Evolutionary conservation across 768 basidiomycete genomes (phyloP), one percentile per base, ranked within the genome.

Genomic region (Paxillus rubicundulus): DNA sequence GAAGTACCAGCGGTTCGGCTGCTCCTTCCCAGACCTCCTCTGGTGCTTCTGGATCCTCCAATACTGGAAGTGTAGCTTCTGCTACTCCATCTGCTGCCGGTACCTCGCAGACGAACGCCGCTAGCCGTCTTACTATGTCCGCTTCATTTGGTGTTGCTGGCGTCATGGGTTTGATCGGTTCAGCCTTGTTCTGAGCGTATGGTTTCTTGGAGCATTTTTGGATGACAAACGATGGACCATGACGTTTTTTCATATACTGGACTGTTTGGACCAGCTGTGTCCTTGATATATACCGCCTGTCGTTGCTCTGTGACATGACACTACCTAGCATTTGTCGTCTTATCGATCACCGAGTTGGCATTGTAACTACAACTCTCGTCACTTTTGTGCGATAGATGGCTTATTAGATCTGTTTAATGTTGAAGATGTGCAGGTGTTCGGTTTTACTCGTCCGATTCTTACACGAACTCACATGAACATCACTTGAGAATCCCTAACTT

Each of bases 121-220:
- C 73, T 14, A 66, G 59, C 45, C 69, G 63, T 51, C 58, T 62
- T 36, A 47, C 58, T 37, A 57, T 56, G 9, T 57, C 69, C 46
- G 65, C 72, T 9, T 61, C 71, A 1, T 69, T 76, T 57, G 77
- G 80, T 14, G 57, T 82, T 21, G 79, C 77, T 43, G 75, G 75
- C 36, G 30, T 82, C 34, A 66, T 84, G 62, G 80, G 81, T 18
- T 58, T 82, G 40, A 64, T 81, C 49, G 82, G 82, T 38, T 73
- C 77, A 47, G 72, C 72, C 45, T 68, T 83, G 18, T 70, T 82
- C 49, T 81, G 67, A 72, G 52, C 51, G 30, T 40, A 2, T 45
- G 16, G 45, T 7, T 37, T 12, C 13, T n/a, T 43, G 2, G 18
- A 18, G 47, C 4, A 8, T 44, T 56, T 56, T 39, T 24, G 42